A percentile compares a stretch with the other conserved stretches of the same genome.
Evolutionary conservation across 805 yeast genomes (phyloP).

Genomic region (Naumovozyma dairenensis): DNA sequence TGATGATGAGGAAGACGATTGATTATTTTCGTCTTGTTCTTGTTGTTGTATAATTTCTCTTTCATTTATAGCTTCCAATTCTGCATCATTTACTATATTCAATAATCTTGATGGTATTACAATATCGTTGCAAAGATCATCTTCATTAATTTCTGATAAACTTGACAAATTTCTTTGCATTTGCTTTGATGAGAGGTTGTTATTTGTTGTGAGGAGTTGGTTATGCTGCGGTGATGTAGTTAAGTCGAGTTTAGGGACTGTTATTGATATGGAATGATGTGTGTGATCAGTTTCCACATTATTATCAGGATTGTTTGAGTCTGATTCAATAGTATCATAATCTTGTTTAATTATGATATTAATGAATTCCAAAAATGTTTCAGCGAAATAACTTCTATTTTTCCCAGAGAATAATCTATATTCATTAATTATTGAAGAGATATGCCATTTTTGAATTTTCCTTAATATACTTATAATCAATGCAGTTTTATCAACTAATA

Average conservation of each 20-base stretch:
- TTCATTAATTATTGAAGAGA: constrained; percentile 74
- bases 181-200: not conserved
- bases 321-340: not conserved
- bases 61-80: constrained; percentile 11
- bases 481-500: constrained; percentile 72
- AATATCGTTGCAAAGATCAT: constrained; percentile 20
- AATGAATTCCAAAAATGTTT: constrained; percentile 69
- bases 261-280: too few species aligned
- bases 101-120: constrained; percentile 22
- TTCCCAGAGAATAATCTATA: constrained; percentile 69
- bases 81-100: constrained; percentile 18
- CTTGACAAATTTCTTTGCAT: constrained; percentile 9
- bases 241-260: too few species aligned
- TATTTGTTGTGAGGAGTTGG: not conserved
- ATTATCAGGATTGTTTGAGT: not conserved
- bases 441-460: constrained; percentile 80
- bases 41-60: too few species aligned
- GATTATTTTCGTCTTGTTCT: too few species aligned
- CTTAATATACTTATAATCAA: constrained; percentile 74
- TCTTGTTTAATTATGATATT: constrained; percentile 31
- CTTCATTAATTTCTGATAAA: constrained; percentile 19
- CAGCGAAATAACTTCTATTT: constrained; percentile 68
- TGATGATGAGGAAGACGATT: too few species aligned
- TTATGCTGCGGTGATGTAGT: too few species aligned
- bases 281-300: not conserved